phyloP scores from a whole-genome alignment of 2,329 filamentous ascomycete genomes.

The Herpomyces periplanetae region DNA sequence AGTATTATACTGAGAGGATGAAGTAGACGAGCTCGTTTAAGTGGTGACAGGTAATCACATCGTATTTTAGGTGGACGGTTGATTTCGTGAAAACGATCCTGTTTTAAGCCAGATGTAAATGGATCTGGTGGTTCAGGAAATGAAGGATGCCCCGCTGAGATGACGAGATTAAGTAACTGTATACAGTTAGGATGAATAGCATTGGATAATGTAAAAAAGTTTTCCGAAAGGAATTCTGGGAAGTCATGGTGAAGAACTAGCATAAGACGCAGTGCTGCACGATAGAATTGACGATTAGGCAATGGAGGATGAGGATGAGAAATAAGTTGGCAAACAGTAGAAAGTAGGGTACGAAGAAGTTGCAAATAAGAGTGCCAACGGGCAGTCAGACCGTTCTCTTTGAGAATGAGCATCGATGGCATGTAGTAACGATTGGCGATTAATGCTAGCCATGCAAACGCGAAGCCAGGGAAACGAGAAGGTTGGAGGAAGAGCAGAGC shows the following conservation, averaged over 20 bases:
- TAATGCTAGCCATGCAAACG: constrained; percentile 46
- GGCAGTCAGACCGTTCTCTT: constrained; percentile 1
- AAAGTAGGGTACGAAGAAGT: constrained; percentile 28
- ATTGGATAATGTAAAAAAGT: constrained; percentile 43
- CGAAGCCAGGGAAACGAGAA: constrained; percentile 34
- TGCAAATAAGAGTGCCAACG: constrained; percentile 35
- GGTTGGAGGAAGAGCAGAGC: constrained; percentile 36
- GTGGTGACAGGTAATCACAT: constrained; percentile 16
- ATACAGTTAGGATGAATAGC: constrained; percentile 45
- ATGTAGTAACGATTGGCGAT: constrained; percentile 55
- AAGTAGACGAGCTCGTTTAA: constrained; percentile 13
- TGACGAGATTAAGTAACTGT: constrained; percentile 53
- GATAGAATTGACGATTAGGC: constrained; percentile 43
- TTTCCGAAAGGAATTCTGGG: constrained; percentile 59
- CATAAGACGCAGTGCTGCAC: constrained; percentile 40
- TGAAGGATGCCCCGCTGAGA: constrained; percentile 33
- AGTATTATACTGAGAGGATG: too few relatives aligned
- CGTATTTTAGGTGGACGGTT: constrained; percentile 22
- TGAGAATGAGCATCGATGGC: constrained; percentile 21
- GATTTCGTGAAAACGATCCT: constrained; percentile 34
- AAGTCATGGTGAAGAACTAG: constrained; percentile 71
- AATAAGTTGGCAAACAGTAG: constrained; percentile 36
- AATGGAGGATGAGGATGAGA: constrained; percentile 27
- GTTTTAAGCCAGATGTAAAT: constrained; percentile 28
- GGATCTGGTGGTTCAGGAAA: constrained; percentile 32